phyloP scores from a whole-genome alignment of 1,139 yeast species.

The Scheffersomyces segobiensis region DNA sequence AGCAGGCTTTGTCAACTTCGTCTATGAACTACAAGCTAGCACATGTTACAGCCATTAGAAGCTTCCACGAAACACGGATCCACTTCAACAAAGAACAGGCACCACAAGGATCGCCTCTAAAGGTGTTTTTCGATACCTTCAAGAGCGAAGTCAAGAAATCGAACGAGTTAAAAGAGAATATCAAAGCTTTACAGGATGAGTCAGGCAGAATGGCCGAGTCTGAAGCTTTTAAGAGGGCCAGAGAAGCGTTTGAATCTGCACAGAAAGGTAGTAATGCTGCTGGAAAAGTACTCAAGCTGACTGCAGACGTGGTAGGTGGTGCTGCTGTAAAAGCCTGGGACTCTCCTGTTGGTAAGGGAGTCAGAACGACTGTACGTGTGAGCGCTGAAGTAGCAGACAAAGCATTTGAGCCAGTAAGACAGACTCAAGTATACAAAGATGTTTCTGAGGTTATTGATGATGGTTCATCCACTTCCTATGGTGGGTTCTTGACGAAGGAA shows the following conservation, averaged over 20 bases:
- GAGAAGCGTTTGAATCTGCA: slow-evolving; percentile 88
- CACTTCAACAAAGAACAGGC: slow-evolving; percentile 19
- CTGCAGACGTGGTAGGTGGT: slow-evolving; percentile 92
- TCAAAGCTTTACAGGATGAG: slow-evolving; percentile 94
- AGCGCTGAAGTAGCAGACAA: slow-evolving; percentile 84
- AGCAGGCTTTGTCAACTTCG: background rate
- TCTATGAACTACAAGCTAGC: background rate
- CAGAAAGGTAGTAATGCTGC: slow-evolving; percentile 80
- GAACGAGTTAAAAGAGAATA: slow-evolving; percentile 84
- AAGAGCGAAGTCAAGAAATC: slow-evolving; percentile 88
- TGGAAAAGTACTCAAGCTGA: slow-evolving; percentile 79
- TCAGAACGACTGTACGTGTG: slow-evolving; percentile 75
- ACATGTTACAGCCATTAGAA: background rate
- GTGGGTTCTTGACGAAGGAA: slow-evolving; percentile 89
- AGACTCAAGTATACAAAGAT: slow-evolving; percentile 87
- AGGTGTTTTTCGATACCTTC: slow-evolving; percentile 92
- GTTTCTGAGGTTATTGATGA: slow-evolving; percentile 89
- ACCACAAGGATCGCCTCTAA: slow-evolving; percentile 70
- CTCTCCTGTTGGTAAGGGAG: slow-evolving; percentile 85
- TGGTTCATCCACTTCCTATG: slow-evolving; percentile 84
- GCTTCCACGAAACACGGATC: background rate
- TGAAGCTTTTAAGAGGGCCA: slow-evolving; percentile 90
- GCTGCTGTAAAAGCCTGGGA: slow-evolving; percentile 96
- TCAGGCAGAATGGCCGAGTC: slow-evolving; percentile 94
- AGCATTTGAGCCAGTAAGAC: slow-evolving; percentile 90